Evolutionary conservation across 345 rosid genomes (phyloP).

Genomic region (Rhizophora mangle): DNA sequence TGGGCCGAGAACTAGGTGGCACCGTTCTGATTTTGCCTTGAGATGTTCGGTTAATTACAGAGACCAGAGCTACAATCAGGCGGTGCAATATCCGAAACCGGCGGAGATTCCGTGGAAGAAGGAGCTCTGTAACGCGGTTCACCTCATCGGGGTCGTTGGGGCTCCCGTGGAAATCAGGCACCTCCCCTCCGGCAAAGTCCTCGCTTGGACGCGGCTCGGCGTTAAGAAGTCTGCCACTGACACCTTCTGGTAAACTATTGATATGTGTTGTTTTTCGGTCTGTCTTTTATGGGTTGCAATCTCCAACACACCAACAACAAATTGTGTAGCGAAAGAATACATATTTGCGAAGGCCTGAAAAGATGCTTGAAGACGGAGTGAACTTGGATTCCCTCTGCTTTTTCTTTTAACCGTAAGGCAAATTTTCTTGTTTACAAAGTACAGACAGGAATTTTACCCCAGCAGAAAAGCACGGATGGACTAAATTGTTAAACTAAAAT

Average conservation of each 20-base stretch:
- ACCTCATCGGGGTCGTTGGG: constrained; percentile 55
- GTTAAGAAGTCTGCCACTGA: constrained; percentile 50
- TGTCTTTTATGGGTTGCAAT: too few species aligned
- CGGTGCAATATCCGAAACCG: constrained; percentile 30
- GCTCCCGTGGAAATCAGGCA: constrained; percentile 48
- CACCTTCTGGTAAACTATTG: constrained; percentile 39
- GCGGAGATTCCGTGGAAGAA: constrained; percentile 52
- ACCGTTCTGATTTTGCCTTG: constrained; percentile 11
- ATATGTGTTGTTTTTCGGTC: too few species aligned
- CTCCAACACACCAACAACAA: too few species aligned
- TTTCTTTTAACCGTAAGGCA: too few species aligned
- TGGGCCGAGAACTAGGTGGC: not conserved
- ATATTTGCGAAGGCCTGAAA: too few species aligned
- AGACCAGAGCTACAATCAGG: constrained; percentile 26
- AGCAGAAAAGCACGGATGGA: not conserved
- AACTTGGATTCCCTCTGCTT: too few species aligned
- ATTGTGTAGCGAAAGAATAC: too few species aligned
- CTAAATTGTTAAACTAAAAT: not conserved
- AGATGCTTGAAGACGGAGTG: too few species aligned
- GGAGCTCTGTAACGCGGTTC: constrained; percentile 53
- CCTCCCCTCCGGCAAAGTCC: constrained; percentile 51
- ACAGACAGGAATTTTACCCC: too few species aligned
- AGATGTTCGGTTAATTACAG: constrained; percentile 37
- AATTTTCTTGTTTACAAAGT: too few species aligned
- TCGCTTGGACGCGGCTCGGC: constrained; percentile 60